phyloP scores from a whole-genome alignment of 2,329 filamentous ascomycete species.

The Colletotrichum karsti region DNA sequence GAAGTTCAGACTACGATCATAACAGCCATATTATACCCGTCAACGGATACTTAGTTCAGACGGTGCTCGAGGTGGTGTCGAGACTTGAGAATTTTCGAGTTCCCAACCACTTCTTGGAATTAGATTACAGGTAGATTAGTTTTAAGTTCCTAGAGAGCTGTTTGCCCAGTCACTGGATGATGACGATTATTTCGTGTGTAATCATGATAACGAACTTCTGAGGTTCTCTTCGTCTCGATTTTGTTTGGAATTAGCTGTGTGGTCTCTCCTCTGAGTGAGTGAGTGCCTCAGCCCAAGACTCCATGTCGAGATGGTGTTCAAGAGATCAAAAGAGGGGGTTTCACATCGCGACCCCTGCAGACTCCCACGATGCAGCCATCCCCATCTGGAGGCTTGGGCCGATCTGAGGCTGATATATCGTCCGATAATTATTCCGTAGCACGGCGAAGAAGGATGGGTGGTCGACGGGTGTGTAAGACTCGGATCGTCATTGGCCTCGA shows the following conservation, averaged over 20 bases:
- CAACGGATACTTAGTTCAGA: neutral
- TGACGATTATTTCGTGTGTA: too few relatives aligned
- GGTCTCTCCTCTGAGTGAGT: too few relatives aligned
- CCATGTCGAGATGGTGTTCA: neutral
- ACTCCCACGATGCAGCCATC: neutral
- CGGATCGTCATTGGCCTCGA: neutral
- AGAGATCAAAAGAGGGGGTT: neutral
- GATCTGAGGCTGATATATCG: neutral
- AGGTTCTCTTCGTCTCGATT: too few relatives aligned
- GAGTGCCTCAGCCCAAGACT: too few relatives aligned
- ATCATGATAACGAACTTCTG: too few relatives aligned
- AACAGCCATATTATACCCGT: neutral
- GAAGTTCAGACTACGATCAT: neutral
- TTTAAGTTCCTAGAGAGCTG: too few relatives aligned
- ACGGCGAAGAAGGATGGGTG: neutral
- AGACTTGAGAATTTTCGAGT: too few relatives aligned
- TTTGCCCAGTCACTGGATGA: too few relatives aligned
- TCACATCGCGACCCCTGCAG: neutral
- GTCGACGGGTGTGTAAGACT: neutral
- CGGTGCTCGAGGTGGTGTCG: neutral
- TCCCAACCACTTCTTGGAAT: too few relatives aligned
- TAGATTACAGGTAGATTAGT: too few relatives aligned
- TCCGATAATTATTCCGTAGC: neutral
- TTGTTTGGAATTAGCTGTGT: too few relatives aligned
- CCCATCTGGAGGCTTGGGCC: conserved; percentile 1